Evolutionary conservation across 768 basidiomycete genomes (phyloP), one percentile per base, ranked within the genome.

Genomic region (Grammothele lineata): DNA sequence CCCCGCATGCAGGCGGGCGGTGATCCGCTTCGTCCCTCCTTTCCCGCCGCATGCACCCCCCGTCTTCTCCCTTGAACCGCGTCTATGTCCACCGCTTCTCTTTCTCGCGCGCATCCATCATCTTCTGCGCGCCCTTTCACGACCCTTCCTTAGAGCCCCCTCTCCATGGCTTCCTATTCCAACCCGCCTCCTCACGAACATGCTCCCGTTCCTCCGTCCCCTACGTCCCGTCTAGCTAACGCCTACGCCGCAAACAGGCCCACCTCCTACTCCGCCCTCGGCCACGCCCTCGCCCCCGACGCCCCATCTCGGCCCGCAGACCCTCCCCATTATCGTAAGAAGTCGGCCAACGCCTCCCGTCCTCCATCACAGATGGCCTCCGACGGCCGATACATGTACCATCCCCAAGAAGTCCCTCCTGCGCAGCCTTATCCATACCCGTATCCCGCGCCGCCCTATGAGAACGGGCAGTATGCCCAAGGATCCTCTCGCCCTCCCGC

Each of bases 381-480:
- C 35, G 76, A 78, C 63, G 68, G 72, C 43, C 70, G 75, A 48
- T 80, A 80, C 57, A 68, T 80, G 62, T 83, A 84, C 61, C 71
- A 72, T 43, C 68, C 74, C 43, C 72, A 69, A 17, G 69, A 69
- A 26, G 61, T 66, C 30, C 68, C 68, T 45, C 32, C 23, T 30
- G 24, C 45, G 26, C 56, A 65, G 25, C 64, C 69, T 48, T 83
- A 85, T 60, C 76, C 76, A 53, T 81, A 80, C 60, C 39, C 73
- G 24, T 75, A 77, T 48, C 40, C 66, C 35, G 25, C 59, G 34
- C 48, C 60, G 51, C 22, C 55, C 18, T 66, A 66, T 48, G 60
- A 60, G 27, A 47, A 55, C n/a, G 48, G 50, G 6, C 61, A 63
- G 40, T 63, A 56, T 43, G 48, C 64, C 40, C 64, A 61, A 43